Percentiles rank a stretch among this genome's conserved stretches.
phyloP scores from a whole-genome alignment of 306 rosid genomes.

The Quercus berberidifolia region DNA sequence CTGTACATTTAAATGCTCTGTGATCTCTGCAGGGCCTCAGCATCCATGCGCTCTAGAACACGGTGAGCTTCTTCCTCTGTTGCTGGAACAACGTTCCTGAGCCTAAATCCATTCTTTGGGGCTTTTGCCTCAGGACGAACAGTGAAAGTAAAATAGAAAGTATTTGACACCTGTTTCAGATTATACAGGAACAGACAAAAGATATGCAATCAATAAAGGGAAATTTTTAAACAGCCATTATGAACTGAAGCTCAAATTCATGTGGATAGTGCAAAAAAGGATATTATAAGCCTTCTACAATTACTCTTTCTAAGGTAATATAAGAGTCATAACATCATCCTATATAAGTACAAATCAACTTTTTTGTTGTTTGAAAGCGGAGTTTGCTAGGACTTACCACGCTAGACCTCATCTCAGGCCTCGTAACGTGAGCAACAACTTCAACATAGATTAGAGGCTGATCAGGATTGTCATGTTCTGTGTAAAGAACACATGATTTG shows the following conservation, averaged over 20 bases:
- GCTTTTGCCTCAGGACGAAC: slow-evolving; percentile 81
- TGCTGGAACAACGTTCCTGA: slow-evolving; percentile 82
- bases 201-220: background rate
- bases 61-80: slow-evolving; percentile 94
- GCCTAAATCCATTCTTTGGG: slow-evolving; percentile 43
- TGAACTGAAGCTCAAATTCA: background rate
- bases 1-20: background rate
- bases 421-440: slow-evolving; percentile 95
- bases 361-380: background rate
- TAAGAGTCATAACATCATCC: background rate
- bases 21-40: slow-evolving; percentile 45
- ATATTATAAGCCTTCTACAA: background rate
- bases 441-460: slow-evolving; percentile 85
- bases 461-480: slow-evolving; percentile 66
- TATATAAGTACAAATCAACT: background rate
- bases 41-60: slow-evolving; percentile 76
- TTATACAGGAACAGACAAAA: background rate
- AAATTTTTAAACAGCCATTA: background rate
- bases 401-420: slow-evolving; percentile 84
- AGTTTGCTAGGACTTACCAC: slow-evolving; percentile 55
- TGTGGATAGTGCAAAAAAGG: background rate
- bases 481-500: slow-evolving; percentile 82
- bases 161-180: slow-evolving; percentile 64
- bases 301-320: background rate
- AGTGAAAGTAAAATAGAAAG: slow-evolving; percentile 82